A percentile compares a stretch with the other conserved stretches of the same genome.
Conservation (phyloP, 768 basidiomycete genomes). For the Tricholoma matsutake region DNA sequence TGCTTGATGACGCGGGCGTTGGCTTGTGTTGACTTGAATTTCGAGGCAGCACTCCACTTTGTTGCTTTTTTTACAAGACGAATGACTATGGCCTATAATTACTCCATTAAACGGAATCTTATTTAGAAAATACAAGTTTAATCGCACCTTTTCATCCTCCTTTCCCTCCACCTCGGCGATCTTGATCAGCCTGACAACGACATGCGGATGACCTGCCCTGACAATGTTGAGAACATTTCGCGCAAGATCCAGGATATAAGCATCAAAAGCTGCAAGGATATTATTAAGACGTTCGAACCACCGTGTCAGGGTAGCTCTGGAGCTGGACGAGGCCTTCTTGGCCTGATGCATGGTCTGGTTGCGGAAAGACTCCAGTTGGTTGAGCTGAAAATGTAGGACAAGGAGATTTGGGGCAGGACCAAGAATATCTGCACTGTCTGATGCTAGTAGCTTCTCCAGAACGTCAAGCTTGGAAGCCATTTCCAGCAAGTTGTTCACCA, state of each 20-base stretch:
- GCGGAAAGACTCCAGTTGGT: conserved; percentile 88
- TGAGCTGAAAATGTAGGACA: conserved; percentile 86
- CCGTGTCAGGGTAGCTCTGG: conserved; percentile 63
- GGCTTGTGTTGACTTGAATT: conserved; percentile 91
- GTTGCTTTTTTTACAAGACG: conserved; percentile 92
- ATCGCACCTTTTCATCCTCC: conserved; percentile 87
- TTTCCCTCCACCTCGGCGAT: conserved; percentile 90
- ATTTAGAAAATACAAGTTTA: background rate
- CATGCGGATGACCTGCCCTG: conserved; percentile 73
- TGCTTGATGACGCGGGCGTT: conserved; percentile 92
- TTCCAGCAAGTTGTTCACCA: conserved; percentile 90
- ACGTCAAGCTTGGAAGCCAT: conserved; percentile 84
- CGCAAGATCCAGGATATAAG: conserved; percentile 76
- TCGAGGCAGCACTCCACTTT: conserved; percentile 88
- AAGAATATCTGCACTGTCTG: conserved; percentile 72
- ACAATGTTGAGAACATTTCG: conserved; percentile 76
- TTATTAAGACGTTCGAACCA: conserved; percentile 86
- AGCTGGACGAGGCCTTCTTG: conserved; percentile 69
- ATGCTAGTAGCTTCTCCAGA: conserved; percentile 73
- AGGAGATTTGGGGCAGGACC: conserved; percentile 90
- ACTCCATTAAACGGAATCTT: background rate
- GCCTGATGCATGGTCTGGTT: conserved; percentile 96
- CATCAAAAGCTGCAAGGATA: conserved; percentile 80
- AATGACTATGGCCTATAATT: conserved; percentile 80
- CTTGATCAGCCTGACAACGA: conserved; percentile 91